Evolutionary conservation across 2,329 filamentous ascomycete species (phyloP).

Genomic region (Tolypocladium tropicale): DNA sequence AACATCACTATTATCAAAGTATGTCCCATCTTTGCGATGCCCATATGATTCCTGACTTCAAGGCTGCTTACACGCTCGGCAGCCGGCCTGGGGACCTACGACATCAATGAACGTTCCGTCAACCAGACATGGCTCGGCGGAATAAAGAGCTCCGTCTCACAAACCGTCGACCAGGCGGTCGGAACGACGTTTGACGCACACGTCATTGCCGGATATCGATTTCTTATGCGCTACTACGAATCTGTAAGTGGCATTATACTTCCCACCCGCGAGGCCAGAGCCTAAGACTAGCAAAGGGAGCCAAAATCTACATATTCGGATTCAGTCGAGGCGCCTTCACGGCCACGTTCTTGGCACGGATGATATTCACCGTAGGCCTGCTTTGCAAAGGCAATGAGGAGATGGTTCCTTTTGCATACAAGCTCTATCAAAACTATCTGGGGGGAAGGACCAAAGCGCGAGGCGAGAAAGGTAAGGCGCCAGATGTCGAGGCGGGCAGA

Average conservation of each 20-base stretch:
- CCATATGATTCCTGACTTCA: neutral
- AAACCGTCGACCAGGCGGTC: conserved; percentile 31
- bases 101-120: conserved; percentile 29
- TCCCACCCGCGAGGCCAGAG: no score
- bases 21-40: conserved; percentile 4
- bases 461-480: neutral
- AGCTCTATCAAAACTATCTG: conserved; percentile 30
- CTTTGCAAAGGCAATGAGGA: conserved; percentile 42
- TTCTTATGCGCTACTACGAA: conserved; percentile 43
- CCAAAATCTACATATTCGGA: conserved; percentile 44
- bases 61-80: neutral
- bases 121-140: conserved; percentile 25
- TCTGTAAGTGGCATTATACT: conserved; percentile 20
- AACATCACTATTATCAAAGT: conserved; percentile 42
- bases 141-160: conserved; percentile 23
- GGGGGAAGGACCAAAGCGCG: conserved; percentile 23
- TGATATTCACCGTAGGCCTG: conserved; percentile 38
- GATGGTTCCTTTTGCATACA: conserved; percentile 40
- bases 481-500: neutral
- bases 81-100: conserved; percentile 42
- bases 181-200: conserved; percentile 39
- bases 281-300: conserved; percentile 20
- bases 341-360: conserved; percentile 40
- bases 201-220: conserved; percentile 41
- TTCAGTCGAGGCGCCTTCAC: conserved; percentile 43